Base-by-base conservation (phyloP, 1,139 yeast genomes). In the Pichia sp. region DNA sequence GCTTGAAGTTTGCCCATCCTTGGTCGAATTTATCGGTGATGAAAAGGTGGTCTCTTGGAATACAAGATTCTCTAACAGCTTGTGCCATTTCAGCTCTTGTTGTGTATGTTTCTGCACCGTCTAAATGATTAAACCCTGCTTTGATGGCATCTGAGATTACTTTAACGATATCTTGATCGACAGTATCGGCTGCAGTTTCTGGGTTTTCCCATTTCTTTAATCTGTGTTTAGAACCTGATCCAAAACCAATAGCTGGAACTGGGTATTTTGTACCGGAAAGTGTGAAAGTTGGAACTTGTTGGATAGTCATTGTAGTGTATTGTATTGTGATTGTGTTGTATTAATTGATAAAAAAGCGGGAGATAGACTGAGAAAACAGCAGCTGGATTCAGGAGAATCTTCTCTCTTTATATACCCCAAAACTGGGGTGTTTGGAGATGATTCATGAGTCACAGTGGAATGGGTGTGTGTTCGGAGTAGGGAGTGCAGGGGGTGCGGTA, bases 221-320 rank as follows among this genome's bases (percentile, higher is more conserved):
- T 57, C 77, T 77, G 80, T 85, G 81, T 56, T 77, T 78, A 44
- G 86, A 79, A 12, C 86, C 87, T 14, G 83, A 70, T 4, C 87
- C 87, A 44, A 53, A 61, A 39, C 34, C 71, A 67, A 70, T 52
- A 2, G 70, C 68, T 12, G 73, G 72, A 36, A 70, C 59, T 43
- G 53, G 42, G 40, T 58, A 61, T 1, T 67, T 67, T 6, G 68
- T 59, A 28, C 53, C 46, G 4, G 61, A 38, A 39, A 73, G 67
- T 67, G 67, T 71, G 44, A 76, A 77, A n/a, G 56, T 46, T 24
- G 63, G 62, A 31, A 53, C 47, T 15, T n/a, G 6, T n/a, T 14
- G 17, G 8, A 21, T 14, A n/a, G 28, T 32, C 19, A 17, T 15
- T 17, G 17, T 30, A 12, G 8, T 32, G 3, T 8, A 3, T 2